Evolutionary conservation across 2,329 filamentous ascomycete species (phyloP).

Genomic region (Diaporthe amygdali): DNA sequence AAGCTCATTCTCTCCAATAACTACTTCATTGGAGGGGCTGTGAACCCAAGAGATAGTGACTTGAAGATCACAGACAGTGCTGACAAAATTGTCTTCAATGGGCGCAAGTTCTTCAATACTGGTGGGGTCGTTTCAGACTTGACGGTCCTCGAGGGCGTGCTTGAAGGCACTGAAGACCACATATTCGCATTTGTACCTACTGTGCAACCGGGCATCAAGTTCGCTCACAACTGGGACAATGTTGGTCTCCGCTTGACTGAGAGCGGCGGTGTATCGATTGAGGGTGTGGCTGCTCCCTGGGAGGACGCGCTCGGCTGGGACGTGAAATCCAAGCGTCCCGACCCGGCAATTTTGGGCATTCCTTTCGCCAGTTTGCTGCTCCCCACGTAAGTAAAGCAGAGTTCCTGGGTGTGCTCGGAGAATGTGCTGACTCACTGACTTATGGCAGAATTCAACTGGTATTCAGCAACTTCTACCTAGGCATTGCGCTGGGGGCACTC

Average conservation of each 20-base stretch:
- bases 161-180: conserved; percentile 62
- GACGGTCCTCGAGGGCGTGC: conserved; percentile 67
- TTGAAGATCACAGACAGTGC: conserved; percentile 60
- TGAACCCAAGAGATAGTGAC: conserved; percentile 69
- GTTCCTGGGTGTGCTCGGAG: not conserved
- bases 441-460: conserved; percentile 63
- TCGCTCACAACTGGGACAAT: conserved; percentile 69
- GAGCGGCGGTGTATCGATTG: conserved; percentile 66
- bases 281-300: conserved; percentile 63
- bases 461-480: conserved; percentile 71
- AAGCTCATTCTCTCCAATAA: conserved; percentile 66
- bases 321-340: conserved; percentile 51
- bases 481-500: conserved; percentile 65
- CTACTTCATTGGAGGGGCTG: conserved; percentile 69
- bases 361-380: conserved; percentile 63
- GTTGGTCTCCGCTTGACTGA: conserved; percentile 68
- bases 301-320: conserved; percentile 68
- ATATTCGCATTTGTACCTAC: conserved; percentile 68
- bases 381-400: conserved; percentile 49
- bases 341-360: conserved; percentile 54
- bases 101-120: conserved; percentile 71
- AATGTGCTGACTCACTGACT: not conserved
- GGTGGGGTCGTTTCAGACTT: conserved; percentile 70
- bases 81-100: conserved; percentile 62
- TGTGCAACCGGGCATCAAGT: conserved; percentile 60